Conservation (phyloP, 2,329 filamentous ascomycete genomes). For the Fonsecaea nubica region DNA sequence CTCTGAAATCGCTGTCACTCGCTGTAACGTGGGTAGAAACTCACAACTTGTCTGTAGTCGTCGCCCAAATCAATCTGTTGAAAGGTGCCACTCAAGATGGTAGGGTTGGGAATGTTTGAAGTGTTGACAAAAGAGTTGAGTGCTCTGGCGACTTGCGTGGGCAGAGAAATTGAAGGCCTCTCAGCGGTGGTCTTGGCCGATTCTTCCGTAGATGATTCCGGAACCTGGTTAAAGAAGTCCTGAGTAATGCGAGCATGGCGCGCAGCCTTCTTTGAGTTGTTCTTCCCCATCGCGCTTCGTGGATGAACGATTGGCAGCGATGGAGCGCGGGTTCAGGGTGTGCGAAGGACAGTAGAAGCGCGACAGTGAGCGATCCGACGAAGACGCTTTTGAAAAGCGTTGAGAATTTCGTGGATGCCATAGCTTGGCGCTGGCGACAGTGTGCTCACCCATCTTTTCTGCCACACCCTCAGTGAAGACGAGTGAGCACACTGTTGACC, state of each 20-base stretch:
- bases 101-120: neutral
- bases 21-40: neutral
- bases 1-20: neutral
- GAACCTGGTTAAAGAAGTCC: slow-evolving; percentile 21
- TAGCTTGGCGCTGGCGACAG: slow-evolving; percentile 7
- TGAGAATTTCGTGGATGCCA: slow-evolving; percentile 4
- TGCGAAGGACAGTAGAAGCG: slow-evolving; percentile 8
- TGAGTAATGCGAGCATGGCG: slow-evolving; percentile 13
- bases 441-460: slow-evolving; percentile 18
- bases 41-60: neutral
- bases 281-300: slow-evolving; percentile 16
- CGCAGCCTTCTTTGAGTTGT: slow-evolving; percentile 11
- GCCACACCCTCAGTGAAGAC: slow-evolving; percentile 2
- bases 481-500: slow-evolving; percentile 15
- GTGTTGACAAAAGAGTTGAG: neutral
- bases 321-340: slow-evolving; percentile 4
- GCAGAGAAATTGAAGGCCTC: neutral
- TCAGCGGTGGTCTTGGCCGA: neutral
- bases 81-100: neutral
- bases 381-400: neutral
- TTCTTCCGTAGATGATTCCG: neutral
- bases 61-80: neutral
- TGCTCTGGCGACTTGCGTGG: neutral
- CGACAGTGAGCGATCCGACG: neutral
- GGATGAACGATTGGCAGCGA: neutral